Percentiles rank a stretch among this genome's conserved stretches.
phyloP scores from a whole-genome alignment of 257 asterid genomes.

The Solanum neorickii region DNA sequence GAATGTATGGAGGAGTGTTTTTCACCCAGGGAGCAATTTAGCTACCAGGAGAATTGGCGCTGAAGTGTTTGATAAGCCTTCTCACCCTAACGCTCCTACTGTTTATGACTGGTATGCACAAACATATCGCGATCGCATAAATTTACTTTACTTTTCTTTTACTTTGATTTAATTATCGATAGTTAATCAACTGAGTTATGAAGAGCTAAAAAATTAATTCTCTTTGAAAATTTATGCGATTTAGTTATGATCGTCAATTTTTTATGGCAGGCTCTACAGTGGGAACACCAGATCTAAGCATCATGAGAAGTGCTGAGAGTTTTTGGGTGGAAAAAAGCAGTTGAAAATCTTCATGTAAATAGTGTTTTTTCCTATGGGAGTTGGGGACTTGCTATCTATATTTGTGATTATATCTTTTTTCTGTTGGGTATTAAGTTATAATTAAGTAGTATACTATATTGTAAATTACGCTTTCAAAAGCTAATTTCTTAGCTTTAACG shows the following conservation, averaged over 20 bases:
- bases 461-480: not conserved
- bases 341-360: constrained; percentile 19
- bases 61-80: constrained; percentile 65
- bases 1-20: constrained; percentile 96
- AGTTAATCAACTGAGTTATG: not conserved
- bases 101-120: constrained; percentile 79
- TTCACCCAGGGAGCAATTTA: constrained; percentile 85
- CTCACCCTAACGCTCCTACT: constrained; percentile 75
- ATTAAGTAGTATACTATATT: not conserved
- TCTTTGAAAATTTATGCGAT: not conserved
- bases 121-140: not conserved
- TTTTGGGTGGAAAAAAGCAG: not conserved
- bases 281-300: constrained; percentile 81
- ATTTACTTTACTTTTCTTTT: not conserved
- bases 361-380: not conserved
- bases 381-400: not conserved
- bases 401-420: not conserved
- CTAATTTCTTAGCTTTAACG: not conserved
- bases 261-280: constrained; percentile 69
- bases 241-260: no score
- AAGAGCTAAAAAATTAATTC: not conserved
- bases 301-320: constrained; percentile 18
- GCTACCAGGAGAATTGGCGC: constrained; percentile 68
- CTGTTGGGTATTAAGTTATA: not conserved
- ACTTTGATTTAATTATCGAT: not conserved